Conservation (phyloP, 805 yeast genomes). For the Yamadazyma paraphyllophila region DNA sequence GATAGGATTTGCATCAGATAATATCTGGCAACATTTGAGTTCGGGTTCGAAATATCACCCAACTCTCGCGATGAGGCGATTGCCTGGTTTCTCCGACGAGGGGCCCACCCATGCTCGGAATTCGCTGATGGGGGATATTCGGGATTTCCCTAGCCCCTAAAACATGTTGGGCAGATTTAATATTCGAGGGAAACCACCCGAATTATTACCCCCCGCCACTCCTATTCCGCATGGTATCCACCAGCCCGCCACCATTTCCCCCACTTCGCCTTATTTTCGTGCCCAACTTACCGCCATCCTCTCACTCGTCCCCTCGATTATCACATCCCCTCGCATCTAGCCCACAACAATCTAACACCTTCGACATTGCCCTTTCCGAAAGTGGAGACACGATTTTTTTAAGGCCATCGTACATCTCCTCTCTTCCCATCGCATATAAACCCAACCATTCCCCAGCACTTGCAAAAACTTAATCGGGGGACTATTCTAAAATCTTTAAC, state of each 20-base stretch:
- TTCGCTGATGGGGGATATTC: not conserved
- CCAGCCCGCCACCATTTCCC: not conserved
- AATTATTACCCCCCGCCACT: not conserved
- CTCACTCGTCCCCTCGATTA: not conserved
- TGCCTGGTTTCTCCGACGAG: not conserved
- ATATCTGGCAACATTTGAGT: too few relatives aligned
- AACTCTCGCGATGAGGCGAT: not conserved
- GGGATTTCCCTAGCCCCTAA: not conserved
- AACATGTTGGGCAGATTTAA: not conserved
- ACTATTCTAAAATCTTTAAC: too few relatives aligned
- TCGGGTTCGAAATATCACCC: not conserved
- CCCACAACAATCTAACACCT: not conserved
- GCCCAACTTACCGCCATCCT: not conserved
- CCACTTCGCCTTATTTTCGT: not conserved
- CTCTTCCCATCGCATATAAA: conserved; percentile 1
- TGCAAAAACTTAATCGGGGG: too few relatives aligned
- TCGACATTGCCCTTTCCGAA: conserved; percentile 2
- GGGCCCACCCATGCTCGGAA: not conserved
- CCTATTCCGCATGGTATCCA: not conserved
- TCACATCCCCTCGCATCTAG: not conserved
- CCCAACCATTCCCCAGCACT: not conserved
- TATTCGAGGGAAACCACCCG: not conserved
- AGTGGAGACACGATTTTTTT: conserved; percentile 3
- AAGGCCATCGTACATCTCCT: not conserved
- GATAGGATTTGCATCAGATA: too few relatives aligned